Conservation (phyloP, 306 rosid species). For the Ochetophila trinervis region DNA sequence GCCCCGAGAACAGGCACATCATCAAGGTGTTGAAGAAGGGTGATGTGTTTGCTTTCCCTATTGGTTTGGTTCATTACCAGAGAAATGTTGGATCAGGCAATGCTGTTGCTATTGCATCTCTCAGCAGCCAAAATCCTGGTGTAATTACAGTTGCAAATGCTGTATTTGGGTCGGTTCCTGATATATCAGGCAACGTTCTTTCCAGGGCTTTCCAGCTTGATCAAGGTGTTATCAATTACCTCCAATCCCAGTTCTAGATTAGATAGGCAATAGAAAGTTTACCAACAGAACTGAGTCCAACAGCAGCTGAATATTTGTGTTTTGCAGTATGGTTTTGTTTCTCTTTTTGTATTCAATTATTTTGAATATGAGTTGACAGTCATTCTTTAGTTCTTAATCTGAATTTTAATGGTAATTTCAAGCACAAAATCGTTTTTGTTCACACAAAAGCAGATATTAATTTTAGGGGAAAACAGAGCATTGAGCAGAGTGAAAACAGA, state of each 20-base stretch:
- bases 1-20: conserved; percentile 28
- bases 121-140: conserved; percentile 42
- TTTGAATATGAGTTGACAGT: background rate
- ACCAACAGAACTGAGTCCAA: no score
- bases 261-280: background rate
- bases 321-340: no score
- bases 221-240: conserved; percentile 14
- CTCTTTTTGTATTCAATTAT: background rate
- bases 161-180: conserved; percentile 36
- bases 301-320: background rate
- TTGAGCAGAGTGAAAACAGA: no score
- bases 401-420: no score
- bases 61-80: conserved; percentile 39
- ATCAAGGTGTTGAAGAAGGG: conserved; percentile 35
- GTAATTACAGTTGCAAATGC: conserved; percentile 24
- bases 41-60: conserved; percentile 39
- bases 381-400: no score
- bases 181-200: conserved; percentile 24
- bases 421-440: background rate
- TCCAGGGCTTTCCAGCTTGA: conserved; percentile 33
- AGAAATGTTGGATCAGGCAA: conserved; percentile 25
- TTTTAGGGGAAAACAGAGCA: no score
- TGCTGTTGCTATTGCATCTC: conserved; percentile 34
- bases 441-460: background rate
- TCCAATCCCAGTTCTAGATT: conserved; percentile 32